A percentile compares a stretch with the other conserved stretches of the same genome.
These are phyloP conservation scores for Dioscorea alata DNA, from an alignment of 106 monocot genomes.

Conservation along the genomic window DNA sequence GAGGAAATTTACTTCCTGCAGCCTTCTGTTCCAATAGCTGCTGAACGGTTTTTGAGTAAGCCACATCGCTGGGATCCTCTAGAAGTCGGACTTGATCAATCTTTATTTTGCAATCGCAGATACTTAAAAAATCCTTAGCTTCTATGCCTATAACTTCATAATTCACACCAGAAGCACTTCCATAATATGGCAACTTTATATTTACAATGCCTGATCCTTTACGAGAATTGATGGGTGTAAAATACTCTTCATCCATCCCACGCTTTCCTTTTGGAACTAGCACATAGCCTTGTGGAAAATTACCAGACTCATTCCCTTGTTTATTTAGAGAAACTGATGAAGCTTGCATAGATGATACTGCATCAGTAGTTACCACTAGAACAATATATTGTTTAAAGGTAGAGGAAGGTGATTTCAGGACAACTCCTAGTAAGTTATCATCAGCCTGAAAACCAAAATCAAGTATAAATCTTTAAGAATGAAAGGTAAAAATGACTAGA, in stretches of 20 bases:
- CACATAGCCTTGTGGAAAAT: conserved; percentile 56
- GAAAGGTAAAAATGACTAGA: neutral
- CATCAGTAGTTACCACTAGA: conserved; percentile 63
- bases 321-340: conserved; percentile 19
- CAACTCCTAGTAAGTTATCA: conserved; percentile 79
- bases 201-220: conserved; percentile 71
- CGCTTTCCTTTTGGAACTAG: conserved; percentile 87
- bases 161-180: conserved; percentile 57
- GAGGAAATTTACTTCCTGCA: conserved; percentile 60
- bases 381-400: conserved; percentile 68
- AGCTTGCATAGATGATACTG: conserved; percentile 32
- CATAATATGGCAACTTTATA: conserved; percentile 73
- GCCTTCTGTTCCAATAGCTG: conserved; percentile 43
- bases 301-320: conserved; percentile 16
- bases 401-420: conserved; percentile 69
- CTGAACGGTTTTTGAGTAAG: conserved; percentile 90
- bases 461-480: neutral
- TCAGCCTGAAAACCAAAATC: conserved; percentile 50
- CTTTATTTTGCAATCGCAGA: conserved; percentile 74
- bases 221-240: conserved; percentile 50
- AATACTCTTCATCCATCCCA: conserved; percentile 67
- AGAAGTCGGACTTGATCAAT: conserved; percentile 89
- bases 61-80: conserved; percentile 58
- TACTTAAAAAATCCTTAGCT: conserved; percentile 63
- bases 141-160: conserved; percentile 77